These are phyloP conservation scores for Exophiala sp. DNA, from an alignment of 2,329 filamentous ascomycete genomes.

Conservation along the genomic window DNA sequence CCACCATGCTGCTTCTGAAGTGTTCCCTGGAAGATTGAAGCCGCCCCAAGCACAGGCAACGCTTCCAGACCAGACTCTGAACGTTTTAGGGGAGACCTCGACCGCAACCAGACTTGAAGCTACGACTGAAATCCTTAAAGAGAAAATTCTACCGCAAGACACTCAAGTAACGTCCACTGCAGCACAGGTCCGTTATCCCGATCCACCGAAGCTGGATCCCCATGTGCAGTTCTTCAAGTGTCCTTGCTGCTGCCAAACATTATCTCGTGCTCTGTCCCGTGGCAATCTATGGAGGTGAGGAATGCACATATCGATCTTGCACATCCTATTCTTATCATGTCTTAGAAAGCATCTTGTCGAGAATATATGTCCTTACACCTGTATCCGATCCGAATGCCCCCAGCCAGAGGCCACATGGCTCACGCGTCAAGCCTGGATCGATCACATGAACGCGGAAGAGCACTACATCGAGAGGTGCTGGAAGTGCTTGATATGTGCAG, in stretches of 20 bases:
- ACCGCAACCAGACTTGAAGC: too few relatives aligned
- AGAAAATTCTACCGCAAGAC: not conserved
- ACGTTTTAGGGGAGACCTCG: too few relatives aligned
- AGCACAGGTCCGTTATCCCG: not conserved
- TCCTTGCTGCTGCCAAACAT: constrained; percentile 3
- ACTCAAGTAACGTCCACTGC: not conserved
- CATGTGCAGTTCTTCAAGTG: not conserved
- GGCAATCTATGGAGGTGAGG: not conserved
- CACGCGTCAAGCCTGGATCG: constrained; percentile 1
- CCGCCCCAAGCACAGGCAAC: too few relatives aligned
- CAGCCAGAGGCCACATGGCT: not conserved
- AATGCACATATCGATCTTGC: too few relatives aligned
- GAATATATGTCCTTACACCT: constrained; percentile 1
- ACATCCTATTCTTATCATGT: not conserved
- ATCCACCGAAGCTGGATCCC: not conserved
- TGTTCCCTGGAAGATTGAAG: too few relatives aligned
- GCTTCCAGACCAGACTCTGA: too few relatives aligned
- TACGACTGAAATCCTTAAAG: not conserved
- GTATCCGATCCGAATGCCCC: not conserved
- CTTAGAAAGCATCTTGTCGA: not conserved
- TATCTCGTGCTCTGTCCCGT: not conserved
- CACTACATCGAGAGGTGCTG: not conserved
- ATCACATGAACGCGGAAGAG: not conserved
- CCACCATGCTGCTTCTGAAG: too few relatives aligned
- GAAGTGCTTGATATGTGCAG: constrained; percentile 3